Evolutionary conservation across 2,329 filamentous ascomycete species (phyloP).

Genomic region (Didymella exigua): DNA sequence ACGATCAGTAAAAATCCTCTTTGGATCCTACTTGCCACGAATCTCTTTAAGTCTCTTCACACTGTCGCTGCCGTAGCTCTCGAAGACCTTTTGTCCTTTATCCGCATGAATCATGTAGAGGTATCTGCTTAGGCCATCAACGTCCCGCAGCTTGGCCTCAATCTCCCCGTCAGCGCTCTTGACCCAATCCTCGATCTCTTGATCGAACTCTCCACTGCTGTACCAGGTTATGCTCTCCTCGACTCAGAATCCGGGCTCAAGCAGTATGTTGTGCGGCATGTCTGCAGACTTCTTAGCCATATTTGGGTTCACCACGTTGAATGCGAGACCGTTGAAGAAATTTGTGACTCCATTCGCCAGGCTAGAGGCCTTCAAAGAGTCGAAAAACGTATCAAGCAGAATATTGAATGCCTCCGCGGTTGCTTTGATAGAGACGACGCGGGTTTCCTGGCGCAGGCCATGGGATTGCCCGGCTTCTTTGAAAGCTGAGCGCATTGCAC

Average conservation of each 20-base stretch:
- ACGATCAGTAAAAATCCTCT: conserved; percentile 46
- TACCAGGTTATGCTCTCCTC: conserved; percentile 25
- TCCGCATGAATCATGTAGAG: conserved; percentile 27
- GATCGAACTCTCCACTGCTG: conserved; percentile 12
- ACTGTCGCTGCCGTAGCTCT: conserved; percentile 49
- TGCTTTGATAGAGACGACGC: conserved; percentile 21
- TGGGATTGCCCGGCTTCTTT: conserved; percentile 16
- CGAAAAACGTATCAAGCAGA: conserved; percentile 27
- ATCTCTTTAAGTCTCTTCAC: conserved; percentile 40
- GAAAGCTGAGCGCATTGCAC: conserved; percentile 17
- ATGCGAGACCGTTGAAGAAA: conserved; percentile 27
- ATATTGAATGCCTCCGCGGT: conserved; percentile 17
- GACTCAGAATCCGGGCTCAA: conserved; percentile 25
- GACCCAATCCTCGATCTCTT: conserved; percentile 37
- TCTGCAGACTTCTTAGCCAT: conserved; percentile 14
- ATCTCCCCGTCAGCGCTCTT: conserved; percentile 57
- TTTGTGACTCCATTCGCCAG: conserved; percentile 18
- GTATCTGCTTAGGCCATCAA: conserved; percentile 44
- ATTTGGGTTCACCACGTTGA: conserved; percentile 22
- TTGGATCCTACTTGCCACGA: conserved; percentile 49
- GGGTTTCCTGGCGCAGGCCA: conserved; percentile 25
- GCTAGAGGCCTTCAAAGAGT: conserved; percentile 1
- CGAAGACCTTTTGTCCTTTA: conserved; percentile 49
- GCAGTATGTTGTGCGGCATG: conserved; percentile 16
- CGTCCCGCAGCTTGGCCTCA: conserved; percentile 52